Evolutionary conservation across 495 filamentous ascomycete genomes (phyloP).

Genomic region (Usnea hakonensis): DNA sequence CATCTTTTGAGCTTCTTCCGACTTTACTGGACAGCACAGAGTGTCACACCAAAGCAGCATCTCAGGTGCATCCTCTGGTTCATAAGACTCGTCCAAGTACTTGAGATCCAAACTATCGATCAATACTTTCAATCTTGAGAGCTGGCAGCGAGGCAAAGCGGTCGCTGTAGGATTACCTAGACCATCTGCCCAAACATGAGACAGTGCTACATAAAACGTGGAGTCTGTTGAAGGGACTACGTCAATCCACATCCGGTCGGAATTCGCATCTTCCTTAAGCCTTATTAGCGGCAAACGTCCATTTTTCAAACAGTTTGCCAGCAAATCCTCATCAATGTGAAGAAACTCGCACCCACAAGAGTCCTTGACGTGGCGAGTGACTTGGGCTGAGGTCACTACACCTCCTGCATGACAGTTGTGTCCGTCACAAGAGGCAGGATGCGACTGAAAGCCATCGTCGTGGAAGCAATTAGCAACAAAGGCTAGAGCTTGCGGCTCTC

Average conservation of each 20-base stretch:
- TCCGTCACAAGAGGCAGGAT: conserved; percentile 11
- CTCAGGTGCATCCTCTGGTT: not conserved
- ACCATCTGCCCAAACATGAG: conserved; percentile 24
- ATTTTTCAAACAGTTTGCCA: conserved; percentile 11
- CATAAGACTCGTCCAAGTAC: not conserved
- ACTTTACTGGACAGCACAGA: conserved; percentile 15
- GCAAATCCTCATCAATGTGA: conserved; percentile 5
- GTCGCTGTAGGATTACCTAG: conserved; percentile 20
- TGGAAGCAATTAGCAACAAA: conserved; percentile 16
- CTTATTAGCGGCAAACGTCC: conserved; percentile 12
- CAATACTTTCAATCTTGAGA: conserved; percentile 13
- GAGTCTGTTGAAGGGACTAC: conserved; percentile 14
- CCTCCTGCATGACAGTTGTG: conserved; percentile 5
- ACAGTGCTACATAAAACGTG: conserved; percentile 22
- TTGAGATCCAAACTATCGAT: conserved; percentile 8
- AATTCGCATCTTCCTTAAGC: conserved; percentile 3
- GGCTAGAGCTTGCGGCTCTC: conserved; percentile 11
- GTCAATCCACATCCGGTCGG: conserved; percentile 9
- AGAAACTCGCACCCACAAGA: conserved; percentile 12
- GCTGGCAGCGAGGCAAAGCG: conserved; percentile 19
- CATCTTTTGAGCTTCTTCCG: conserved; percentile 9
- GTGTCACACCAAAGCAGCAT: conserved; percentile 17
- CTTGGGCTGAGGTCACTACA: not conserved
- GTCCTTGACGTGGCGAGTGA: conserved; percentile 1
- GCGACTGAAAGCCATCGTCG: conserved; percentile 2